phyloP scores from a whole-genome alignment of 768 basidiomycete species.

The Austroboletus festivus region DNA sequence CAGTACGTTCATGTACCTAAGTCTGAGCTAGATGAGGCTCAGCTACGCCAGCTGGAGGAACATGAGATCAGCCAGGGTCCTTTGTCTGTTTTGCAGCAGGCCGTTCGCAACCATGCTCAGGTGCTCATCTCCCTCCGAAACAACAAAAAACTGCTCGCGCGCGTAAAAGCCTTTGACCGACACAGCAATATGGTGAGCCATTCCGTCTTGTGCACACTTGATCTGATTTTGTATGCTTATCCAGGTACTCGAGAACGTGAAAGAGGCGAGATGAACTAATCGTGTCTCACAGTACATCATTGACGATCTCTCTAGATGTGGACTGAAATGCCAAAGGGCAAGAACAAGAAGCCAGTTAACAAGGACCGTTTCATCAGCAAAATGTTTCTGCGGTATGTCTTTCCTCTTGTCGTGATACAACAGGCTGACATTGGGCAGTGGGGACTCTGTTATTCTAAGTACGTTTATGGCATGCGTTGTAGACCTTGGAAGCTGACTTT shows the following conservation, averaged over 20 bases:
- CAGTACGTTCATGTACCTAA: slow-evolving; percentile 97
- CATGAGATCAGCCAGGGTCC: slow-evolving; percentile 99
- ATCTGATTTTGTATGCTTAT: slow-evolving; percentile 10
- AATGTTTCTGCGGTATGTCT: slow-evolving; percentile 86
- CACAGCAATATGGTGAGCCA: slow-evolving; percentile 93
- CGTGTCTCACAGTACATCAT: background rate
- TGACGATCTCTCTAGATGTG: slow-evolving; percentile 72
- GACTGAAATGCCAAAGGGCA: slow-evolving; percentile 97
- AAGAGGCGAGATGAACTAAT: slow-evolving; percentile 62
- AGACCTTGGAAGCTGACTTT: slow-evolving; percentile 35
- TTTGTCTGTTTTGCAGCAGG: slow-evolving; percentile 92
- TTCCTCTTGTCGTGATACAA: slow-evolving; percentile 1
- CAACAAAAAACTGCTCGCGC: slow-evolving; percentile 94
- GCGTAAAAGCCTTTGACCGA: slow-evolving; percentile 97
- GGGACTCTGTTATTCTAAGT: slow-evolving; percentile 98
- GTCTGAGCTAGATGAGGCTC: slow-evolving; percentile 96
- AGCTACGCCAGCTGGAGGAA: slow-evolving; percentile 93
- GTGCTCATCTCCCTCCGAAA: slow-evolving; percentile 96
- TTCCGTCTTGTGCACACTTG: background rate
- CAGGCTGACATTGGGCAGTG: slow-evolving; percentile 44
- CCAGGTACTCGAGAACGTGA: slow-evolving; percentile 97
- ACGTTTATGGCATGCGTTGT: slow-evolving; percentile 33
- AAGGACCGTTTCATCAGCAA: slow-evolving; percentile 99
- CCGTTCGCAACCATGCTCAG: slow-evolving; percentile 96
- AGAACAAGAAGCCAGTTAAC: slow-evolving; percentile 98